Conservation (phyloP, 495 filamentous ascomycete genomes). For the Xylaria curta region DNA sequence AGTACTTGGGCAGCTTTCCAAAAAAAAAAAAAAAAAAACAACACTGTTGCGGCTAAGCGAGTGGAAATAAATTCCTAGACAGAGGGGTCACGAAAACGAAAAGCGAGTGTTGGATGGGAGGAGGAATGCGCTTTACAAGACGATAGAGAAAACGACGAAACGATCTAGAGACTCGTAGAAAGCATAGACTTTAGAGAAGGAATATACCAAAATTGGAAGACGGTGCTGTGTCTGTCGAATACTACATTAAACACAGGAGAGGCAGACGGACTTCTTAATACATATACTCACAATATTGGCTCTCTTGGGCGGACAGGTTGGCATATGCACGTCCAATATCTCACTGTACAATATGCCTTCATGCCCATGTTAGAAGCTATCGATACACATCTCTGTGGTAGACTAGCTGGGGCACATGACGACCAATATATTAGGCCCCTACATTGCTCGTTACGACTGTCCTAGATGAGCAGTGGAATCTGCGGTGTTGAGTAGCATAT, state of each 20-base stretch:
- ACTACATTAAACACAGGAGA: background rate
- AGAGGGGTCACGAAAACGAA: background rate
- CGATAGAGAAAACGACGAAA: background rate
- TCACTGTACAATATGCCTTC: conserved; percentile 4
- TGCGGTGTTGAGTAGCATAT: background rate
- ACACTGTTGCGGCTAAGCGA: background rate
- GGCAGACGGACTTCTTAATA: conserved; percentile 1
- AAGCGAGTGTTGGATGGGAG: background rate
- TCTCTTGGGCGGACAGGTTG: background rate
- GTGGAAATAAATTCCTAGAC: background rate
- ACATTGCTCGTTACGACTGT: conserved; percentile 18
- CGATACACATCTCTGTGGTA: background rate
- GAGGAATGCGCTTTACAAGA: background rate
- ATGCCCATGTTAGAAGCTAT: background rate
- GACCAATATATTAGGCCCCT: conserved; percentile 18
- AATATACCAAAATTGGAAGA: background rate
- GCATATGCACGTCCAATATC: background rate
- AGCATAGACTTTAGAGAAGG: conserved; percentile 1
- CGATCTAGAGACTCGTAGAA: conserved; percentile 17
- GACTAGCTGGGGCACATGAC: background rate
- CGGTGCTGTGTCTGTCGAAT: background rate
- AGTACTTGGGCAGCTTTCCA: background rate
- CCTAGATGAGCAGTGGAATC: background rate
- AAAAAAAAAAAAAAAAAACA: background rate
- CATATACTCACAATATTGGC: background rate